Base-by-base conservation (phyloP, 2,329 filamentous ascomycete genomes). In the Microcyclospora tardicrescens region DNA sequence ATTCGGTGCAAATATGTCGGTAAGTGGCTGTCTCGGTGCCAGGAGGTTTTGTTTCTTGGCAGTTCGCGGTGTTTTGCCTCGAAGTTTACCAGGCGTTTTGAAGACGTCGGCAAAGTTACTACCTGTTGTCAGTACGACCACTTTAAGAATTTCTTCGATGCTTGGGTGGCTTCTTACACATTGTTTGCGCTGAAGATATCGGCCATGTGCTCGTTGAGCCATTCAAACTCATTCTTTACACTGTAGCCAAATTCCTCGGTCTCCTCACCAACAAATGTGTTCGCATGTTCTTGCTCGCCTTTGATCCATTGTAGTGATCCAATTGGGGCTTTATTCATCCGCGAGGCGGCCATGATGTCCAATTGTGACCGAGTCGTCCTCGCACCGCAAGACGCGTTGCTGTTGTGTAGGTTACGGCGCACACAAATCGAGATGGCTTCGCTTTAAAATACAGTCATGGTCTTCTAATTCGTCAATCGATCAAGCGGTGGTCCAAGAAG, bases 131-230 rank as follows among this genome's bases (percentile, higher is more conserved):
- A 64, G 56, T 39, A 35, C 30, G 11, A n/a, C 8, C 9, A 3
- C 8, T 10, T n/a, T 16, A 3, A 19, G 4, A 24, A 16, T 27
- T 13, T 5, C 5, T n/a, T 32, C 30, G 30, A 32, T 15, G 4
- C 14, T n/a, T 32, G 30, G 14, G 4, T 10, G 41, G 5, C 19
- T 24, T 24, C 81, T 55, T 75, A 95, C 91, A 86, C 75, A 63
- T 87, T 77, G 56, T 86, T 82, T 52, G 81, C 78, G 53, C 79
- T 81, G 59, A 96, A 93, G 55, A 98, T 84, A 46, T 93, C 85
- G 36, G 77, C 77, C 89, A 98, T 95, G 61, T 98, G 91, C 65
- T 96, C 91, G 56, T 98, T 96, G 52, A 98, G 69, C 91, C 91
- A 98, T 59, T 96, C 87, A 55, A 96, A 68, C 61, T 98, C 91